These are phyloP conservation scores for Cystobasidiopsis lactophilus DNA, from an alignment of 768 basidiomycete species.

Conservation along the genomic window DNA sequence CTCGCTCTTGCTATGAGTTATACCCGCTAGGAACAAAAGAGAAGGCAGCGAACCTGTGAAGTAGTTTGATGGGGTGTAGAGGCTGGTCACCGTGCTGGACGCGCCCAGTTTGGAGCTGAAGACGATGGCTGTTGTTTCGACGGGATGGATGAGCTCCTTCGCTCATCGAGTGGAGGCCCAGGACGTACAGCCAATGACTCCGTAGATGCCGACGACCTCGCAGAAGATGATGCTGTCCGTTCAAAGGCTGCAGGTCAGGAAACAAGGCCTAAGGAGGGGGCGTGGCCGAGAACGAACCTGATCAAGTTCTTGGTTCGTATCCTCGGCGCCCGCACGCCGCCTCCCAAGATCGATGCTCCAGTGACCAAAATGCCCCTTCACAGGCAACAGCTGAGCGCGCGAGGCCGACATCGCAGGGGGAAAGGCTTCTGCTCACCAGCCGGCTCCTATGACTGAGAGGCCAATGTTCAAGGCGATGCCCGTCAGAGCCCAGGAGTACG, in stretches of 20 bases:
- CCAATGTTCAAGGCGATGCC: constrained; percentile 88
- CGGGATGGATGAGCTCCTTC: constrained; percentile 23
- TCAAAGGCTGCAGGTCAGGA: no score
- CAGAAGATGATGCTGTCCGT: constrained; percentile 78
- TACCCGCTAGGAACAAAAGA: neutral
- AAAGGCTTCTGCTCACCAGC: constrained; percentile 62
- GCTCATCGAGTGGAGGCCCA: no score
- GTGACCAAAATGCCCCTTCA: constrained; percentile 91
- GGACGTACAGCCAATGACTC: constrained; percentile 37
- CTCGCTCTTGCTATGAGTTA: neutral
- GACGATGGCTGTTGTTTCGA: constrained; percentile 71
- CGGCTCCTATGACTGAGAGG: constrained; percentile 77
- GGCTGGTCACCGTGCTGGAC: constrained; percentile 34
- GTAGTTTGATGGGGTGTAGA: constrained; percentile 74
- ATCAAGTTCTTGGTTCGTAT: constrained; percentile 96
- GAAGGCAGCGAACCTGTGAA: constrained; percentile 44
- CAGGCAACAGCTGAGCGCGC: neutral
- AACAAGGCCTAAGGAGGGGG: neutral
- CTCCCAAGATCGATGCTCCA: constrained; percentile 86
- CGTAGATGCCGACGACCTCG: constrained; percentile 98
- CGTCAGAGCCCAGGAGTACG: constrained; percentile 47
- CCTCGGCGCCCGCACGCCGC: constrained; percentile 76
- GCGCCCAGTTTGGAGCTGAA: constrained; percentile 57
- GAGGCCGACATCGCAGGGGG: neutral
- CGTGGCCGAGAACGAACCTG: constrained; percentile 33